Conservation (phyloP, 306 rosid species). For the Pyrus communis region DNA sequence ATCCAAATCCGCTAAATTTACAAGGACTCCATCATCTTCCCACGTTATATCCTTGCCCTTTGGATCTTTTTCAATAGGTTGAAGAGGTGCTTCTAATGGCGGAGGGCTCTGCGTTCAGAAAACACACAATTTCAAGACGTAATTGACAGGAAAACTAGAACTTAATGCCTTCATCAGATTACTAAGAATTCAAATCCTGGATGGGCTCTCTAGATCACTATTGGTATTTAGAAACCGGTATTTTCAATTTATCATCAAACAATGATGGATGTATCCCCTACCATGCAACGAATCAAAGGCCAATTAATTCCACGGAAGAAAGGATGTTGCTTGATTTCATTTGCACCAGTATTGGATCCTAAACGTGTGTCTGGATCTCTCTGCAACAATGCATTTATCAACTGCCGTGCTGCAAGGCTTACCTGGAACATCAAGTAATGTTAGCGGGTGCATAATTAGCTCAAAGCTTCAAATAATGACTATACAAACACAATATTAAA, state of each 20-base stretch:
- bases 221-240: slow-evolving; percentile 4
- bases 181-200: neutral
- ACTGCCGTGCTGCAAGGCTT: slow-evolving; percentile 77
- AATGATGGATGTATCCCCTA: slow-evolving; percentile 14
- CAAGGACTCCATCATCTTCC: slow-evolving; percentile 90
- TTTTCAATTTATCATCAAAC: neutral
- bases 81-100: slow-evolving; percentile 55
- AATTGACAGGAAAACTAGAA: neutral
- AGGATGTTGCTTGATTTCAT: slow-evolving; percentile 83
- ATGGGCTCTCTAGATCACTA: neutral
- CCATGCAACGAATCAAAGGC: slow-evolving; percentile 94
- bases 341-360: slow-evolving; percentile 68
- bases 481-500: neutral
- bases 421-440: slow-evolving; percentile 45
- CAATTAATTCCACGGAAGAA: slow-evolving; percentile 83
- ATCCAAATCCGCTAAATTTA: slow-evolving; percentile 46
- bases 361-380: slow-evolving; percentile 72
- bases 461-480: neutral
- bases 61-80: slow-evolving; percentile 43
- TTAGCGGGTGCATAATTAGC: slow-evolving; percentile 16
- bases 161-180: neutral
- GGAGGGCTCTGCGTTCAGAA: slow-evolving; percentile 70
- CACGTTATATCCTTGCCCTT: slow-evolving; percentile 47
- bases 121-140: neutral
- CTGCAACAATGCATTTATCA: slow-evolving; percentile 83